Evolutionary conservation across 768 basidiomycete genomes (phyloP).

Genomic region (Trametes coccinea): DNA sequence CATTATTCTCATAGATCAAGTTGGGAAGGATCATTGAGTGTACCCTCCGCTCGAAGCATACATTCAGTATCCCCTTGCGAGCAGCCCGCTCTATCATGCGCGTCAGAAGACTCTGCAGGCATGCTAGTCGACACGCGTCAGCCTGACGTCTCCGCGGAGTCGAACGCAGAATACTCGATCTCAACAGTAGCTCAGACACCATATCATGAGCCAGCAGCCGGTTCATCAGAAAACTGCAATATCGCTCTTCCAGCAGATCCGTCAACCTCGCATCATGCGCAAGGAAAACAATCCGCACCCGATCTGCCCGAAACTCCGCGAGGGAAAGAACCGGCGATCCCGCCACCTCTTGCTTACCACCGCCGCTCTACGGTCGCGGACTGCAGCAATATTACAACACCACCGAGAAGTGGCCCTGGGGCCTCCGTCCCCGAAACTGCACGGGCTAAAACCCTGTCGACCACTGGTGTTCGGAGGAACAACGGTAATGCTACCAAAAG

Average conservation of each 20-base stretch:
- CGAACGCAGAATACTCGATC: neutral
- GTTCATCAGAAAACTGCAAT: neutral
- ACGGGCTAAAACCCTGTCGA: neutral
- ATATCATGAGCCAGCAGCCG: too few species aligned
- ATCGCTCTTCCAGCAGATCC: neutral
- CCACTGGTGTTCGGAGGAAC: neutral
- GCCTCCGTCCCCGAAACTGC: neutral
- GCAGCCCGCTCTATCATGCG: neutral
- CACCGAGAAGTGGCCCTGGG: neutral
- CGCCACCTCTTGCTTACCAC: neutral
- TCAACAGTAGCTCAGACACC: too few species aligned
- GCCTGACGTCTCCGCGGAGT: neutral
- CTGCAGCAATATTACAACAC: conserved; percentile 11
- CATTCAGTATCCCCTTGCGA: too few species aligned
- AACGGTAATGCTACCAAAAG: neutral
- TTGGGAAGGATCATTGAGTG: too few species aligned
- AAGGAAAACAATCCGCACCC: neutral
- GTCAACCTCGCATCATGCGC: neutral
- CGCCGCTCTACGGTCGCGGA: conserved; percentile 8
- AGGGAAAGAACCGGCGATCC: too few species aligned
- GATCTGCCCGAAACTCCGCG: neutral
- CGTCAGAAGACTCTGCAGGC: neutral
- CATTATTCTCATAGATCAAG: too few species aligned
- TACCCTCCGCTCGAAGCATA: too few species aligned
- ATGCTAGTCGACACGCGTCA: neutral